phyloP scores from a whole-genome alignment of 2,329 filamentous ascomycete genomes.

The Metarhizium brunneum region DNA sequence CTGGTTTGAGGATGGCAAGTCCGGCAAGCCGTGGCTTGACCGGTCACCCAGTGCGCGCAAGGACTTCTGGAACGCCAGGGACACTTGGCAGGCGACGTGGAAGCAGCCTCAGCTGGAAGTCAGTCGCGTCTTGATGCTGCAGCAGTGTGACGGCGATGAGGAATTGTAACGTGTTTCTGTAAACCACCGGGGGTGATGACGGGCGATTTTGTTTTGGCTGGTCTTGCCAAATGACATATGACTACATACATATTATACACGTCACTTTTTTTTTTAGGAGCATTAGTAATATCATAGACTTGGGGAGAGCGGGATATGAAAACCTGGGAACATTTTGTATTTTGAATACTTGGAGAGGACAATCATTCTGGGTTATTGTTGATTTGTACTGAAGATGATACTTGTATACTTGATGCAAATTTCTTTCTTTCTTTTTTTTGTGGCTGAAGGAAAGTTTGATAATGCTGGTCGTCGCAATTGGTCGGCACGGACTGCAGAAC shows the following conservation, averaged over 20 bases:
- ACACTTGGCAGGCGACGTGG: constrained; percentile 65
- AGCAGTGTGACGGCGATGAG: constrained; percentile 57
- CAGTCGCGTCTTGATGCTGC: constrained; percentile 60
- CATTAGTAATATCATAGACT: too few species aligned
- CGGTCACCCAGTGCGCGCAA: constrained; percentile 53
- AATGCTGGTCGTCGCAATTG: too few species aligned
- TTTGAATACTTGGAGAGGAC: too few species aligned
- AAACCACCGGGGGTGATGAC: too few species aligned
- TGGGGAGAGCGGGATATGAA: too few species aligned
- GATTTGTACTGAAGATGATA: too few species aligned
- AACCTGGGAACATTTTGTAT: too few species aligned
- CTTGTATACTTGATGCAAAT: too few species aligned
- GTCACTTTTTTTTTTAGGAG: not conserved
- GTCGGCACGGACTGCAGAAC: too few species aligned
- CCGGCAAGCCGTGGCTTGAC: constrained; percentile 74
- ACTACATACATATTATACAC: not conserved
- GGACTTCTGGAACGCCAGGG: constrained; percentile 66
- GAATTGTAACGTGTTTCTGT: constrained; percentile 26
- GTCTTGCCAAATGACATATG: not conserved
- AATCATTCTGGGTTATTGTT: too few species aligned
- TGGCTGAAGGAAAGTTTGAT: too few species aligned
- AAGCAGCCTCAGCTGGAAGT: constrained; percentile 58
- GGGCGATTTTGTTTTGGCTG: not conserved
- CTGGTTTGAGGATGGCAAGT: constrained; percentile 69
- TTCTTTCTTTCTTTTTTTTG: too few species aligned